Conservation (phyloP, 2,329 filamentous ascomycete genomes). For the Samsoniella hepiali region DNA sequence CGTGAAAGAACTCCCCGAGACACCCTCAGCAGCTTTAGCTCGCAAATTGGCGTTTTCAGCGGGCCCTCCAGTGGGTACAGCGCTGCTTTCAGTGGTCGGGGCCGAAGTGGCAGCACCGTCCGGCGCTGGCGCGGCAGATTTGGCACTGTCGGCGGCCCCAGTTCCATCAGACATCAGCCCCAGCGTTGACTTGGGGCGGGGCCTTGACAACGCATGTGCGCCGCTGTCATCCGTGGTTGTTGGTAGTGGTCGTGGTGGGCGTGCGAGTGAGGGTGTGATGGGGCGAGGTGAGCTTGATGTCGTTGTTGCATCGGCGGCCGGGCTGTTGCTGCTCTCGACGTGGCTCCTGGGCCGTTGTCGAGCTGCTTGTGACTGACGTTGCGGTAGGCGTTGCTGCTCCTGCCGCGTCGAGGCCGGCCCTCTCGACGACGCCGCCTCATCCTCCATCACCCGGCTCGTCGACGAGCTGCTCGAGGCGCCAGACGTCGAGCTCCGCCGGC, state of each 20-base stretch:
- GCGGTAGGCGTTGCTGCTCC: neutral
- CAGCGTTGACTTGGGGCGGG: neutral
- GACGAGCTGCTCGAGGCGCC: constrained; percentile 17
- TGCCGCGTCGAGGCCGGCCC: neutral
- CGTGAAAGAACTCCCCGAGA: neutral
- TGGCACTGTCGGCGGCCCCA: neutral
- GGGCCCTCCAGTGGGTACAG: neutral
- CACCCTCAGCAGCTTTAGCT: neutral
- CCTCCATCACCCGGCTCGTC: constrained; percentile 15
- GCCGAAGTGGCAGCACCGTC: neutral
- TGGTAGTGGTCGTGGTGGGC: neutral
- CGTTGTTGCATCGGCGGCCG: neutral
- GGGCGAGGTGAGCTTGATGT: neutral
- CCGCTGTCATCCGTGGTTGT: neutral
- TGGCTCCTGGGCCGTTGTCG: neutral
- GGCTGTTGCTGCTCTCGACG: neutral
- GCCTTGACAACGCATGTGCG: neutral
- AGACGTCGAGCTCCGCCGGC: constrained; percentile 17
- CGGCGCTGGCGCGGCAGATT: neutral
- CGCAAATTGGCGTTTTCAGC: neutral
- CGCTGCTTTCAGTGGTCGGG: neutral
- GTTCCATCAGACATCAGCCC: neutral
- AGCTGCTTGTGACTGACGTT: constrained; percentile 1
- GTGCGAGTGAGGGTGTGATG: neutral
- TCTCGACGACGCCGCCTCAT: constrained; percentile 13